These are phyloP conservation scores for Multifurca ochricompacta DNA, from an alignment of 768 basidiomycete species.

Conservation along the genomic window DNA sequence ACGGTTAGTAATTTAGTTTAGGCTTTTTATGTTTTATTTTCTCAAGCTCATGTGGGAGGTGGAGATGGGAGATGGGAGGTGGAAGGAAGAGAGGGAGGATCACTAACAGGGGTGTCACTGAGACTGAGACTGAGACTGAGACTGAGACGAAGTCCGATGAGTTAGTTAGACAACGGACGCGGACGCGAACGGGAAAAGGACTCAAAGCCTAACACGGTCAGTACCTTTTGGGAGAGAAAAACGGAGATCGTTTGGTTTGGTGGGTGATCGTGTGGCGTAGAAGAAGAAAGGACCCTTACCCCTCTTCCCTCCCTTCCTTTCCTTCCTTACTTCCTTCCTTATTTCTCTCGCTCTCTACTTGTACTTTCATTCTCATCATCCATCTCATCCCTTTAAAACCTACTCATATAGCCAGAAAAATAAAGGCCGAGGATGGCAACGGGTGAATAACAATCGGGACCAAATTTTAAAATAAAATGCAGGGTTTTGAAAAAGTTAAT, in stretches of 20 bases:
- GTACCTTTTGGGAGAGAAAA: slow-evolving; percentile 5
- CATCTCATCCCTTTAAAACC: too few species aligned
- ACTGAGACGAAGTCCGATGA: neutral
- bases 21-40: too few species aligned
- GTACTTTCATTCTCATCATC: neutral
- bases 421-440: slow-evolving; percentile 11
- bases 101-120: neutral
- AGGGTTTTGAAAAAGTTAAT: neutral
- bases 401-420: neutral
- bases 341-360: neutral
- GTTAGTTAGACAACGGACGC: neutral
- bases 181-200: too few species aligned
- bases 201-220: neutral
- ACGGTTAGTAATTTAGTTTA: too few species aligned
- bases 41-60: too few species aligned
- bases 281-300: too few species aligned
- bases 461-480: slow-evolving; percentile 1
- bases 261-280: slow-evolving; percentile 16
- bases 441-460: slow-evolving; percentile 11
- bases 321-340: neutral
- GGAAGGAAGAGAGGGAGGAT: neutral
- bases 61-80: too few species aligned
- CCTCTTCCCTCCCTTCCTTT: neutral
- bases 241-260: slow-evolving; percentile 4
- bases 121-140: too few species aligned